Evolutionary conservation across 345 rosid species (phyloP).

Genomic region (Geranium rotundifolium): DNA sequence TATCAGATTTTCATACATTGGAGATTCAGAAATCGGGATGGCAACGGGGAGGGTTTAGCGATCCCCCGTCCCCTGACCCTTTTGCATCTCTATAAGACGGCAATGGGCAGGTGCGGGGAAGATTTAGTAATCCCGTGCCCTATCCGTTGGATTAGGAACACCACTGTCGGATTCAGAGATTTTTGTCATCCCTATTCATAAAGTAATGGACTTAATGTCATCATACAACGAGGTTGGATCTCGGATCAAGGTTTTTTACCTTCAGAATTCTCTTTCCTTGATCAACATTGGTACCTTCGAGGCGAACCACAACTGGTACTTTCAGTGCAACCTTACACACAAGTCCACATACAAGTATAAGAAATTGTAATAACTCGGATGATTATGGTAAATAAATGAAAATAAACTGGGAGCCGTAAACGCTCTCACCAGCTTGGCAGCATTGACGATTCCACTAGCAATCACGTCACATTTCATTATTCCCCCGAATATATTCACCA

Average conservation of each 20-base stretch:
- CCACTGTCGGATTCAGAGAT: no score
- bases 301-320: conserved; percentile 53
- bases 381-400: no score
- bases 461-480: conserved; percentile 99
- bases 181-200: no score
- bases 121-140: no score
- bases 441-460: conserved; percentile 97
- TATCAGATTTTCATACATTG: neutral
- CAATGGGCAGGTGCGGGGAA: no score
- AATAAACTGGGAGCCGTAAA: no score
- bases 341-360: conserved; percentile 2
- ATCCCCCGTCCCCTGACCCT: no score
- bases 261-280: conserved; percentile 89
- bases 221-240: neutral
- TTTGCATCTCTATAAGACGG: neutral
- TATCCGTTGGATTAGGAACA: no score
- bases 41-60: no score
- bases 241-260: conserved; percentile 26
- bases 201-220: neutral
- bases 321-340: conserved; percentile 60
- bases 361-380: neutral
- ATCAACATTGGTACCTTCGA: conserved; percentile 39
- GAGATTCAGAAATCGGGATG: no score
- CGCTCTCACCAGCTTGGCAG: conserved; percentile 65
- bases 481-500: conserved; percentile 98